A percentile compares a stretch with the other conserved stretches of the same genome.
Conservation (phyloP, 2,329 filamentous ascomycete species). For the Didymella lethalis region DNA sequence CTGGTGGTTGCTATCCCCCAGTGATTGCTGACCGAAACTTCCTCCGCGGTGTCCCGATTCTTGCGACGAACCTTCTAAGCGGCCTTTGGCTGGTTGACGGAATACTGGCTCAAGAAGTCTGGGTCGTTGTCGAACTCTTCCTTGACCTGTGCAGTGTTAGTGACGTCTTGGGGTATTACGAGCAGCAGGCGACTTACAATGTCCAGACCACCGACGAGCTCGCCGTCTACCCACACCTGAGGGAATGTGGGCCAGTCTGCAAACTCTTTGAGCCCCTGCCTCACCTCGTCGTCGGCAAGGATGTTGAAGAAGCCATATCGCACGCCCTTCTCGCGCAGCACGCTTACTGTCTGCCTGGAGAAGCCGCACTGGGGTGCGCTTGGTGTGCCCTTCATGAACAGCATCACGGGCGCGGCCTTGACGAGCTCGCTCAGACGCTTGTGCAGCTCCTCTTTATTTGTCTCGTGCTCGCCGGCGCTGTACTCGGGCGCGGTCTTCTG, state of each 20-base stretch:
- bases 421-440: constrained; percentile 83
- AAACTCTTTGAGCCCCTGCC: constrained; percentile 94
- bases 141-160: constrained; percentile 71
- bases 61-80: constrained; percentile 18
- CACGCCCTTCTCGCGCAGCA: constrained; percentile 87
- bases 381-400: constrained; percentile 98
- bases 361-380: constrained; percentile 90
- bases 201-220: constrained; percentile 91
- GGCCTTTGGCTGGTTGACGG: constrained; percentile 49
- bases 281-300: constrained; percentile 93
- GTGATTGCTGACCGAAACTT: background rate
- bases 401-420: constrained; percentile 95
- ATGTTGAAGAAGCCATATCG: constrained; percentile 99
- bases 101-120: constrained; percentile 80
- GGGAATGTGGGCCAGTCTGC: constrained; percentile 99
- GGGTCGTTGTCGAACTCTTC: constrained; percentile 87
- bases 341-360: constrained; percentile 84
- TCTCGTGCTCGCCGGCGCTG: constrained; percentile 53
- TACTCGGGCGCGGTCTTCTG: constrained; percentile 58
- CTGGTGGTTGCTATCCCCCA: background rate
- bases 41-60: constrained; percentile 3
- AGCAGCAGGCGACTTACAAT: constrained; percentile 72
- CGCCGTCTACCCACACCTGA: constrained; percentile 89
- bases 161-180: background rate
- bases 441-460: constrained; percentile 81